Base-by-base conservation (phyloP, 345 rosid genomes). In the Salix purpurea region DNA sequence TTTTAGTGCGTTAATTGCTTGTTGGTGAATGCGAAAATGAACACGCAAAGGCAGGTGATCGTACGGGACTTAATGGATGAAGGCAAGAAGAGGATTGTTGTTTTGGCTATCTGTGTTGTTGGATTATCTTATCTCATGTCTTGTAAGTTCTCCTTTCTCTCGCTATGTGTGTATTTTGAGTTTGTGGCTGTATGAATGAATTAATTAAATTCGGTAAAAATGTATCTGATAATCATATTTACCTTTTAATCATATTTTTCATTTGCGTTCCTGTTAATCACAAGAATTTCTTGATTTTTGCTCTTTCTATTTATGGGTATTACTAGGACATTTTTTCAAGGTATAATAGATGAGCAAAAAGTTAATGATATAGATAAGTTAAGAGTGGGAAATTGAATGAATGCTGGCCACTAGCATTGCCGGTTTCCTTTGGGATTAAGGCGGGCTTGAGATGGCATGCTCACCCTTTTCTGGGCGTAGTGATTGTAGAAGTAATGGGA, bases 121-220 rank as follows among this genome's bases (percentile, higher is more conserved):
- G 98, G 99, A 78, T 89, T 96, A 66, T 96, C 99, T 3, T 94
- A 94, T 80, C 83, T 96, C 77, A 86, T 96, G 94, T 94, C 97
- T 2, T 76, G 99, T 96, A 84, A 91, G 92, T 87, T 52, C 13
- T 30, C 34, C 26, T 13, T 36, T 14, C 58, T 40, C 46, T 39
- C 60, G 8, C 48, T 12, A 7, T 34, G 6, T 72, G 19, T 28
- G 4, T 15, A 2, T 44, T 28, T 64, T 62, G 36, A 11, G 15
- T 40, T 26, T 73, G 58, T 23, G 24, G 40, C 37, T 14, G 66
- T 44, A 56, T 37, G 19, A 5, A 15, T 26, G 64, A 5, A 64
- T 56, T 64, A 52, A 52, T 39, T 26, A 9, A 10, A 44, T 36
- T 2, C 54, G 46, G 9, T 54, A 6, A 44, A 16, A 16, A 56